Conservation (phyloP, 768 basidiomycete species). For the Phaeotremella skinneri region DNA sequence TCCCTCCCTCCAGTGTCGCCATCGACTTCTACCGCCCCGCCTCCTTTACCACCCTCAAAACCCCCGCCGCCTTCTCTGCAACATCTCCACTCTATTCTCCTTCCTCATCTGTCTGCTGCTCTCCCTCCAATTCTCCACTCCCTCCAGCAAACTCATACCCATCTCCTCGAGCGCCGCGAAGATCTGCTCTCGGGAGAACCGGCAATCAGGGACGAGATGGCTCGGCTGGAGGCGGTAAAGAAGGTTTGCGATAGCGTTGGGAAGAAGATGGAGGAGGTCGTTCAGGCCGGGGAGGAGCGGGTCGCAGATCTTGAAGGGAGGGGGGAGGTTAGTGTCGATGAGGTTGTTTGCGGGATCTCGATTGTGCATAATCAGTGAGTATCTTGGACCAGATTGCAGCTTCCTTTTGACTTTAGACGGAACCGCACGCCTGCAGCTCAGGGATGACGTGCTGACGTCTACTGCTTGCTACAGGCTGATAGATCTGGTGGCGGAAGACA, state of each 20-base stretch:
- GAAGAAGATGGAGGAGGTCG: slow-evolving; percentile 62
- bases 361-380: slow-evolving; percentile 97
- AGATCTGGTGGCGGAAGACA: slow-evolving; percentile 98
- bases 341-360: slow-evolving; percentile 88
- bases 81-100: slow-evolving; percentile 59
- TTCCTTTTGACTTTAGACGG: too few species aligned
- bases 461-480: slow-evolving; percentile 63
- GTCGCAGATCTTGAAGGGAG: slow-evolving; percentile 73
- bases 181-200: slow-evolving; percentile 88
- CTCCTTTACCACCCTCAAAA: slow-evolving; percentile 44
- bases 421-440: too few species aligned
- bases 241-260: slow-evolving; percentile 83
- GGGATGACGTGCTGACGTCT: background rate
- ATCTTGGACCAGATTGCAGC: too few species aligned
- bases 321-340: slow-evolving; percentile 92
- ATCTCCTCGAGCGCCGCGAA: slow-evolving; percentile 70
- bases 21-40: slow-evolving; percentile 12
- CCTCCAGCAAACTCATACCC: slow-evolving; percentile 57
- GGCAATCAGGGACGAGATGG: slow-evolving; percentile 95
- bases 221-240: slow-evolving; percentile 82
- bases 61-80: slow-evolving; percentile 47
- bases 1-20: slow-evolving; percentile 18
- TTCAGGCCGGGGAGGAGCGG: slow-evolving; percentile 68
- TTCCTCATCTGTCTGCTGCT: slow-evolving; percentile 70
- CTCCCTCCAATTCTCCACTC: slow-evolving; percentile 63